phyloP scores from a whole-genome alignment of 257 asterid species.

The Solanum sejunctum region DNA sequence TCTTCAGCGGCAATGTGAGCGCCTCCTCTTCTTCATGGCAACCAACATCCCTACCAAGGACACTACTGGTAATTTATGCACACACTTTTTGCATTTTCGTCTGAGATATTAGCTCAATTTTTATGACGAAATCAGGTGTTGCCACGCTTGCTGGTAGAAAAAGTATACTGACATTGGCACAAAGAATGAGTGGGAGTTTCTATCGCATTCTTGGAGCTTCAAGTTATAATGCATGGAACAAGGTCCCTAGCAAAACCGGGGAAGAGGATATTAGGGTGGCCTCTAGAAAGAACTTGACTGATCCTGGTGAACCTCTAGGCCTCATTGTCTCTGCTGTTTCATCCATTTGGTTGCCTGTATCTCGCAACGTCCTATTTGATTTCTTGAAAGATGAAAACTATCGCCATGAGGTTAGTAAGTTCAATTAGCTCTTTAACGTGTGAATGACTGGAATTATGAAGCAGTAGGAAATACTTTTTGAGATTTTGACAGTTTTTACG shows the following conservation, averaged over 20 bases:
- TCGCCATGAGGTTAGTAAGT: slow-evolving; percentile 49
- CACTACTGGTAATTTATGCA: slow-evolving; percentile 50
- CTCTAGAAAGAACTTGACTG: slow-evolving; percentile 49
- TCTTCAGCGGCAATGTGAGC: slow-evolving; percentile 47
- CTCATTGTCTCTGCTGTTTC: slow-evolving; percentile 61
- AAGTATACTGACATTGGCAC: slow-evolving; percentile 64
- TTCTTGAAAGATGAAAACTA: slow-evolving; percentile 63
- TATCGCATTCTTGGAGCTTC: slow-evolving; percentile 65
- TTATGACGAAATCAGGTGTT: slow-evolving; percentile 34
- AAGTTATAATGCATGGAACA: slow-evolving; percentile 70
- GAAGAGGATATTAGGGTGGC: slow-evolving; percentile 56
- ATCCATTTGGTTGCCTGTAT: slow-evolving; percentile 69
- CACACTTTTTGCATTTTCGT: background rate
- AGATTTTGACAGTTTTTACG: background rate
- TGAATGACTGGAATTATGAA: background rate
- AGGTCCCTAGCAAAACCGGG: slow-evolving; percentile 40
- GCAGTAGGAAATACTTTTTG: background rate
- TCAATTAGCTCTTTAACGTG: background rate
- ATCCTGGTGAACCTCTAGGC: slow-evolving; percentile 69
- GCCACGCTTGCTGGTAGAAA: slow-evolving; percentile 77
- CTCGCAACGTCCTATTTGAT: slow-evolving; percentile 48
- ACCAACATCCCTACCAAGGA: slow-evolving; percentile 78
- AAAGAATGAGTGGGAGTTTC: slow-evolving; percentile 62
- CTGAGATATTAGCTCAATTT: background rate
- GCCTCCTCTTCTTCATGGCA: slow-evolving; percentile 53